Conservation (phyloP, 768 basidiomycete genomes). For the Pleurotus eryngii region DNA sequence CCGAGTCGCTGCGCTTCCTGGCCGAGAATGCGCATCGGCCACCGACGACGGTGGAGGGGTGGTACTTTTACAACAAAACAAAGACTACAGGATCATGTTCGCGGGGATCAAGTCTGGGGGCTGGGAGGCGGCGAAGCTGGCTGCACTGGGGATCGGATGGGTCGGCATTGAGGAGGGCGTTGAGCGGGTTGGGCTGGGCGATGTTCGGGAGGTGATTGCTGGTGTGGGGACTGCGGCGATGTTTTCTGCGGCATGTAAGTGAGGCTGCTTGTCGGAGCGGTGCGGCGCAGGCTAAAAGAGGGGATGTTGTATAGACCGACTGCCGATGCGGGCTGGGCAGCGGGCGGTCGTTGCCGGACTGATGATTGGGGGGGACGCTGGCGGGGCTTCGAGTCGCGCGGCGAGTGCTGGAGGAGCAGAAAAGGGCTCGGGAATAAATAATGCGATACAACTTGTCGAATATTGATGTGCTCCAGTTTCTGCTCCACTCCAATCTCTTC, state of each 20-base stretch:
- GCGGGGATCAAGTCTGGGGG: conserved; percentile 70
- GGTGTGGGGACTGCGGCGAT: conserved; percentile 59
- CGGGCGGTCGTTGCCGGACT: conserved; percentile 53
- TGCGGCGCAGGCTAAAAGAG: no score
- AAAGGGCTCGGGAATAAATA: conserved; percentile 18
- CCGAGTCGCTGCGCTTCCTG: conserved; percentile 73
- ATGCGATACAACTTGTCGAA: conserved; percentile 1
- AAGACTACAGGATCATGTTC: conserved; percentile 83
- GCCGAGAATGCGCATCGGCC: conserved; percentile 92
- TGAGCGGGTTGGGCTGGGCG: conserved; percentile 31
- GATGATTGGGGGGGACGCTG: conserved; percentile 52
- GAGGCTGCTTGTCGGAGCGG: background rate
- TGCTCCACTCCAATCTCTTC: conserved; percentile 4
- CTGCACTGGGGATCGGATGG: conserved; percentile 35
- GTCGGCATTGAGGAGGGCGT: conserved; percentile 42
- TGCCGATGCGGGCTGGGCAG: conserved; percentile 47
- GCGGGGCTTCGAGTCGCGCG: conserved; percentile 32
- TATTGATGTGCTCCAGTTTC: background rate
- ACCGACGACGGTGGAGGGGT: conserved; percentile 82
- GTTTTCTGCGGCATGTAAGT: conserved; percentile 54
- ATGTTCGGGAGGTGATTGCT: conserved; percentile 53
- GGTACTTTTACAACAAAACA: conserved; percentile 96
- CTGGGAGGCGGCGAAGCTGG: conserved; percentile 49
- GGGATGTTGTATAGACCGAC: conserved; percentile 41
- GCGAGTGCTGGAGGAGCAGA: conserved; percentile 19